phyloP scores from a whole-genome alignment of 108 stramenopile species.

The Bacterosira constricta region DNA sequence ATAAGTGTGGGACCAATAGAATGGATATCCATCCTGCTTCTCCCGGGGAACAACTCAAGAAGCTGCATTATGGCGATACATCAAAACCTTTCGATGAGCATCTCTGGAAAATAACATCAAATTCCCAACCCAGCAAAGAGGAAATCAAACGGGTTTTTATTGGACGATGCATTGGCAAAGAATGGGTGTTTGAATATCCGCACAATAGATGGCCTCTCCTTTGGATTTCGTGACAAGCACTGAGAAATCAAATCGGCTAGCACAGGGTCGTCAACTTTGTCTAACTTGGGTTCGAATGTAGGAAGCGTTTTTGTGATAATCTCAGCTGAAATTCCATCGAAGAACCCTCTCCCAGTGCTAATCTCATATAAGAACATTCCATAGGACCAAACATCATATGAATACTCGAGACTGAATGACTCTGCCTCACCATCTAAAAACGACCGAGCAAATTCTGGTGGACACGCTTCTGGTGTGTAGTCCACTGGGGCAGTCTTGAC shows the following conservation, averaged over 20 bases:
- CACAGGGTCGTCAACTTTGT: conserved; percentile 48
- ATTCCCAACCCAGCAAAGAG: conserved; percentile 12
- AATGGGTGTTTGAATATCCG: conserved; percentile 82
- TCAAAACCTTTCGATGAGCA: too few relatives aligned
- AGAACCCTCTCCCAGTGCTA: conserved; percentile 74
- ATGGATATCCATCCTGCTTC: too few relatives aligned
- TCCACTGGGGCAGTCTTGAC: conserved; percentile 77
- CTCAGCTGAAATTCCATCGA: conserved; percentile 66
- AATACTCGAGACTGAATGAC: conserved; percentile 70
- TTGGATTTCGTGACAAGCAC: conserved; percentile 65
- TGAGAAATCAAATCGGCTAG: conserved; percentile 70
- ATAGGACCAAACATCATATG: conserved; percentile 86
- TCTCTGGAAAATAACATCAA: too few relatives aligned
- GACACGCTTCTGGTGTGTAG: conserved; percentile 90
- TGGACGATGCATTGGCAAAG: conserved; percentile 47
- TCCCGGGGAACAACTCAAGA: neutral
- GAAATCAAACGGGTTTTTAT: conserved; percentile 44
- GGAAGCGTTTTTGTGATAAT: conserved; percentile 75
- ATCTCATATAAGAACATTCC: conserved; percentile 88
- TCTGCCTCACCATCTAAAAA: conserved; percentile 81
- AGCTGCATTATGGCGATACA: too few relatives aligned
- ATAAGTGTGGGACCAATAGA: too few relatives aligned
- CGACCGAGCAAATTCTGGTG: conserved; percentile 86
- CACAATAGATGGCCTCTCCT: conserved; percentile 63
- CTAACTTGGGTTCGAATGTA: conserved; percentile 49